phyloP scores from a whole-genome alignment of 306 rosid genomes.

The Rubus idaeus region DNA sequence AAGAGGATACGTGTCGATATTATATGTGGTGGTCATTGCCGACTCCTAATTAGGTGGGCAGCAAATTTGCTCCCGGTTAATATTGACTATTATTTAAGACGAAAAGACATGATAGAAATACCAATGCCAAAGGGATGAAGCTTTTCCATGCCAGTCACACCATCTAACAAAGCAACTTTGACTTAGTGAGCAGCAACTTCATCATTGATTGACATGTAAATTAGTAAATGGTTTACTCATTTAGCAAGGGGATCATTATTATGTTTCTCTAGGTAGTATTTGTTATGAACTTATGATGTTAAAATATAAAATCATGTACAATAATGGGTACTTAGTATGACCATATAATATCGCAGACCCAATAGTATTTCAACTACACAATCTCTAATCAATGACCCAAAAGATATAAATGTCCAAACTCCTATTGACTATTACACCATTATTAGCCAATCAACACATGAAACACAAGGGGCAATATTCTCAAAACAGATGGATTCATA shows the following conservation, averaged over 20 bases:
- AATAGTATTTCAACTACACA: background rate
- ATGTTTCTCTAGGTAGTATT: background rate
- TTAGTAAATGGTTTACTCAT: background rate
- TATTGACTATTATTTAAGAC: no score
- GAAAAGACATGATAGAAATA: no score
- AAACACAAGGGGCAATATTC: background rate
- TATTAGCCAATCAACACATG: background rate
- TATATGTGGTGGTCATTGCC: no score
- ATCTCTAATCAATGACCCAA: background rate
- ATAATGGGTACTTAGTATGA: background rate
- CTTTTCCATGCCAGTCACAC: background rate
- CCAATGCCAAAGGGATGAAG: background rate
- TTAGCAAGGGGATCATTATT: background rate
- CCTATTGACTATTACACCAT: background rate
- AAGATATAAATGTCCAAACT: background rate
- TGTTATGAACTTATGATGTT: background rate
- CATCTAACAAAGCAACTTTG: background rate
- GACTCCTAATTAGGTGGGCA: no score
- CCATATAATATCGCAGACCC: background rate
- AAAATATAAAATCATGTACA: background rate
- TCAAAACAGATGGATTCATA: slow-evolving; percentile 13
- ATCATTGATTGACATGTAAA: slow-evolving; percentile 2
- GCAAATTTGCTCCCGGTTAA: no score
- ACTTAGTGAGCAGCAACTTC: background rate
- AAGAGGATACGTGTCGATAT: no score